These are phyloP conservation scores for Phyllosticta paracitricarpa DNA, from an alignment of 2,329 filamentous ascomycete genomes.

Conservation along the genomic window DNA sequence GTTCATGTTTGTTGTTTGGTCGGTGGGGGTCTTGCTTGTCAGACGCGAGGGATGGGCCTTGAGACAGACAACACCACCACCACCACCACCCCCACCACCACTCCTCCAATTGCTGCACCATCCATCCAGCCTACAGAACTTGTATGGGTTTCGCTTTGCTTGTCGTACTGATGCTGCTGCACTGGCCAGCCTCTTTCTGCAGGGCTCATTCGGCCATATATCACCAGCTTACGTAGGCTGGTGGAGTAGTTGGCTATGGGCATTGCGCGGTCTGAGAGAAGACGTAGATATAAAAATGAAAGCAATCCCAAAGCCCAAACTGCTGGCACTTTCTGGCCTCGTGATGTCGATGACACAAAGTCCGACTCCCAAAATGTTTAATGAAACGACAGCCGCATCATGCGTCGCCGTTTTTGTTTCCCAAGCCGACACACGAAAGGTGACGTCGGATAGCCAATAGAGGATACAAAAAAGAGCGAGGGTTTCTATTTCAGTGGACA, in stretches of 20 bases:
- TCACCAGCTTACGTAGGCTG: conserved; percentile 5
- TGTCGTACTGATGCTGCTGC: background rate
- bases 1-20: background rate
- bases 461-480: background rate
- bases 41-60: background rate
- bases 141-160: too few species aligned
- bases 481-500: background rate
- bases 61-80: background rate
- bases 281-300: background rate
- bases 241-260: background rate
- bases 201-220: background rate
- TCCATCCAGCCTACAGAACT: too few species aligned
- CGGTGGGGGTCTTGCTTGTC: background rate
- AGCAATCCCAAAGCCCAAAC: background rate
- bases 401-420: background rate
- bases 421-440: background rate
- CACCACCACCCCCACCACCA: background rate
- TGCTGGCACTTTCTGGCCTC: background rate
- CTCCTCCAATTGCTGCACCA: background rate
- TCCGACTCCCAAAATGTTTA: background rate
- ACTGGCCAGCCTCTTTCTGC: background rate
- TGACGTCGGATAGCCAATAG: background rate
- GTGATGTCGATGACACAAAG: background rate
- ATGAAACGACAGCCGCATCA: background rate
- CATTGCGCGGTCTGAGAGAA: background rate